phyloP scores from a whole-genome alignment of 169 alveolate genomes.

The Cryptosporidium felis region DNA sequence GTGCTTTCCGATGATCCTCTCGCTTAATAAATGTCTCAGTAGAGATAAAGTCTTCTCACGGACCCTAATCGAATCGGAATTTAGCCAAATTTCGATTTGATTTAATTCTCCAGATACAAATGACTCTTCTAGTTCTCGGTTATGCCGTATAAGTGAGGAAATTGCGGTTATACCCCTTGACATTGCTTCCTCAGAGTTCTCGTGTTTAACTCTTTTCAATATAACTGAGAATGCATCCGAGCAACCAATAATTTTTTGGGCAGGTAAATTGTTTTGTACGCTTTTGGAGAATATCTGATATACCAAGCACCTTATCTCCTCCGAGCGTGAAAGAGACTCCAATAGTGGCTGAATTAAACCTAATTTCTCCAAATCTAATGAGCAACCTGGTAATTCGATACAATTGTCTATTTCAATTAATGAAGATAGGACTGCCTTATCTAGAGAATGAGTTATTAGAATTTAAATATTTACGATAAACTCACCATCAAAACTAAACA shows the following conservation, averaged over 20 bases:
- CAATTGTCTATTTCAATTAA: constrained; percentile 41
- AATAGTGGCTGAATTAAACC: constrained; percentile 46
- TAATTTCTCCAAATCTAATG: constrained; percentile 23
- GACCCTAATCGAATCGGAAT: neutral
- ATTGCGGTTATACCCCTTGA: constrained; percentile 57
- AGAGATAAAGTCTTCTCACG: constrained; percentile 50
- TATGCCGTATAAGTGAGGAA: constrained; percentile 55
- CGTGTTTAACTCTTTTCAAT: neutral
- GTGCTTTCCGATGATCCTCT: neutral
- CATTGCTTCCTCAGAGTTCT: neutral
- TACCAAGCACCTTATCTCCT: constrained; percentile 35
- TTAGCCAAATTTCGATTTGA: neutral
- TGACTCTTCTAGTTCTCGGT: neutral
- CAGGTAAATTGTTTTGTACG: constrained; percentile 52
- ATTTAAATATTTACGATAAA: neutral
- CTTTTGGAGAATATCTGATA: constrained; percentile 47
- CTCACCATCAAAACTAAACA: constrained; percentile 14
- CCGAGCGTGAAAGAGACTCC: constrained; percentile 7
- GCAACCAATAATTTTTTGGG: constrained; percentile 10
- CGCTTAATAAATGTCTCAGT: constrained; percentile 21
- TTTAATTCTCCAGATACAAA: neutral
- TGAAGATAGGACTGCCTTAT: constrained; percentile 35
- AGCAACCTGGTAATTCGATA: constrained; percentile 51
- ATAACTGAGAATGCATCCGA: constrained; percentile 23
- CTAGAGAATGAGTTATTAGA: neutral